Evolutionary conservation across 306 rosid species (phyloP).

Genomic region (Chamaecrista fasciculata): DNA sequence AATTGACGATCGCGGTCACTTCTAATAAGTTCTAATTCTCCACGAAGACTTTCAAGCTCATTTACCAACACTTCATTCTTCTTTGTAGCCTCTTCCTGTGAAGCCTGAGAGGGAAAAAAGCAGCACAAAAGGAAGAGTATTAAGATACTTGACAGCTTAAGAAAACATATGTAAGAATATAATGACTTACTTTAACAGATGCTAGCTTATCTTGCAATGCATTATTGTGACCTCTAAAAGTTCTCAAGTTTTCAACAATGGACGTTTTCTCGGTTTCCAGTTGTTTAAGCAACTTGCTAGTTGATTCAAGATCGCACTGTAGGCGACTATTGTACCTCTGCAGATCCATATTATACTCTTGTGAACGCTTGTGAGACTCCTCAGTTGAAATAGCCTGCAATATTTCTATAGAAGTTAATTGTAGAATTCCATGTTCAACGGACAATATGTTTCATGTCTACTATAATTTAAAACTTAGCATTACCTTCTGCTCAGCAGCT

Average conservation of each 20-base stretch:
- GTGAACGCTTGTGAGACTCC: conserved; percentile 71
- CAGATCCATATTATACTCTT: conserved; percentile 84
- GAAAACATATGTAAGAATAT: background rate
- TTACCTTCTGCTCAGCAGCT: conserved; percentile 72
- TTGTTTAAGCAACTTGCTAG: conserved; percentile 61
- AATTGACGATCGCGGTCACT: conserved; percentile 76
- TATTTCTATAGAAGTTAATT: background rate
- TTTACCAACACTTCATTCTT: conserved; percentile 51
- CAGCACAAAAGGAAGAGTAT: conserved; percentile 1
- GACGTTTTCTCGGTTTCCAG: conserved; percentile 81
- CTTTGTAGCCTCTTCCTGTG: conserved; percentile 58
- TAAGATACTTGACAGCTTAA: background rate
- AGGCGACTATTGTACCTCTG: conserved; percentile 83
- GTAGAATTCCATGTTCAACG: background rate
- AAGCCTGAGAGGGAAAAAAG: conserved; percentile 44
- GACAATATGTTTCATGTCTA: background rate
- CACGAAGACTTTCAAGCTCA: conserved; percentile 66
- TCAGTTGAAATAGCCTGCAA: conserved; percentile 69
- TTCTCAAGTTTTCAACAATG: conserved; percentile 71
- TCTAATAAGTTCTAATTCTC: conserved; percentile 71
- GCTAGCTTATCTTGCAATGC: conserved; percentile 70
- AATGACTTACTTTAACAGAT: conserved; percentile 59
- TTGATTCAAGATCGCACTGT: conserved; percentile 65
- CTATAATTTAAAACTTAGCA: background rate
- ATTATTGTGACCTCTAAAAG: conserved; percentile 69